Evolutionary conservation across 179 eudicot species (phyloP), one percentile per base, ranked within the genome.

Genomic region (Nepenthes alata): DNA sequence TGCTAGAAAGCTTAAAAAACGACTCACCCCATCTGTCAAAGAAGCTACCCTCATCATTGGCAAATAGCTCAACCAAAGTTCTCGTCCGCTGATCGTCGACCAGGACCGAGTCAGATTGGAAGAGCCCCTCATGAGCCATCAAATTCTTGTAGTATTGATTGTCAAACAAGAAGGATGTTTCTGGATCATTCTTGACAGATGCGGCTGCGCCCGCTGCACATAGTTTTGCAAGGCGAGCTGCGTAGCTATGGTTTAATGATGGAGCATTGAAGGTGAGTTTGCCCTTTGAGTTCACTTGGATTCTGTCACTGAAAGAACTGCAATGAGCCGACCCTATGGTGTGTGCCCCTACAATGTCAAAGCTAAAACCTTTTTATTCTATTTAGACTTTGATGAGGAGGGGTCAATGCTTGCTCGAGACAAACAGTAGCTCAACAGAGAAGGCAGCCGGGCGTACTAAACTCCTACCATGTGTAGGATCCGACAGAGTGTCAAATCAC

Each of bases 81-180:
- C 62, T 64, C 57, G 83, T 76, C 62, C 80, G 63, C 44, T 37
- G 66, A 37, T 79, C 83, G 51, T 60, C 63, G 47, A 79, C 70
- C 2, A 79, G 53, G 59, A 58, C 53, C 0, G 83, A 79, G 59
- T 79, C 83, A 11, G 83, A 47, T 41, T 75, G 83, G 69, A 79
- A 70, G 61, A 79, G 75, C 48, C 83, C 83, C 63, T 14, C 68
- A 34, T 67, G 72, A 25, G 64, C 71, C 50, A 62, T 61, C 58
- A 79, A 73, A 66, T 79, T 79, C 61, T 58, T 70, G 71, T 72
- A 79, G 69, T 79, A 79, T 59, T 76, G 83, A 60, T 76, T 79
- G 69, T 79, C 83, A 41, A 79, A 79, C 15, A 71, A 61, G 16
- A 68, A 68, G 50, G 80, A 68, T 56, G 80, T 75, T 14, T 67